These are phyloP conservation scores for Dovyalis caffra DNA, from an alignment of 345 rosid genomes.

Conservation along the genomic window DNA sequence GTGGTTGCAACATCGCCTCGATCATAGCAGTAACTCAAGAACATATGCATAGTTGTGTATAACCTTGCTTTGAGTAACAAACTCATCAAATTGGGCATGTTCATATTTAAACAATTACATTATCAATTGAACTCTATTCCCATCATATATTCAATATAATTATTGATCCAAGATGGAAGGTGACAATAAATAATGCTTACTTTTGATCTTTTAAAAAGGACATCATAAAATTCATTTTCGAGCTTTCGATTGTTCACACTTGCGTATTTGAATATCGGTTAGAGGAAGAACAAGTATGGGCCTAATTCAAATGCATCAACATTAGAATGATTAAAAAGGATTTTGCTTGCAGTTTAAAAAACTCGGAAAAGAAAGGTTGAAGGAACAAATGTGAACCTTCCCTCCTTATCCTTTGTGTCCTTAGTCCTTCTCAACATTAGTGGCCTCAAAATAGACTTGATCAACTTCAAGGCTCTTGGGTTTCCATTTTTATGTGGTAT, in stretches of 20 bases:
- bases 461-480: conserved; percentile 45
- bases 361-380: not conserved
- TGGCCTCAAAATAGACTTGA: conserved; percentile 54
- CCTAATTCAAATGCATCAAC: conserved; percentile 28
- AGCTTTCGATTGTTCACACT: conserved; percentile 25
- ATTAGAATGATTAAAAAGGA: not conserved
- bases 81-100: conserved; percentile 60
- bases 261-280: no score
- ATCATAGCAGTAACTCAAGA: conserved; percentile 61
- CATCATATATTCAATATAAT: not conserved
- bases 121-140: no score
- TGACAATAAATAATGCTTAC: conserved; percentile 23
- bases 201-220: conserved; percentile 59
- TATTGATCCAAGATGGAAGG: not conserved
- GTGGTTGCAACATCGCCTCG: conserved; percentile 72
- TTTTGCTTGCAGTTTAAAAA: not conserved
- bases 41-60: conserved; percentile 60
- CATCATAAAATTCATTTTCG: conserved; percentile 56
- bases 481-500: conserved; percentile 65
- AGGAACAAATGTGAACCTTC: conserved; percentile 37
- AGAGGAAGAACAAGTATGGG: conserved; percentile 67
- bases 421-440: conserved; percentile 69
- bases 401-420: conserved; percentile 59
- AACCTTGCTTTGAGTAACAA: conserved; percentile 65
- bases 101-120: conserved; percentile 8